phyloP scores from a whole-genome alignment of 2,329 filamentous ascomycete genomes.

The Herpotrichia juniperi region DNA sequence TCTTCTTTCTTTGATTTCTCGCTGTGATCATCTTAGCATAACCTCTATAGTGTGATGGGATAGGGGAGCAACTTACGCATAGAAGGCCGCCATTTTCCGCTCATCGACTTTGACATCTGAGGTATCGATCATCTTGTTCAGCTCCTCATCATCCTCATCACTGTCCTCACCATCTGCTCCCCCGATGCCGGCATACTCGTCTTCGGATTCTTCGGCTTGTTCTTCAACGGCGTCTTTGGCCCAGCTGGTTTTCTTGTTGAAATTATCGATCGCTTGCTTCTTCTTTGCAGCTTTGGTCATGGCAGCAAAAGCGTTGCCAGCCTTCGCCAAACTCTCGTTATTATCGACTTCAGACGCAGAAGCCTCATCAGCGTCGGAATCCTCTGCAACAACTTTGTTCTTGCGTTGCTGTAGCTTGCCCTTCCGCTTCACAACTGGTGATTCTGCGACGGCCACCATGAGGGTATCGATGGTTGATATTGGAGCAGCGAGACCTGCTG shows the following conservation, averaged over 20 bases:
- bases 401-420: slow-evolving; percentile 61
- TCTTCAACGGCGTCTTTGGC: slow-evolving; percentile 87
- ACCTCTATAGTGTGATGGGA: slow-evolving; percentile 16
- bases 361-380: slow-evolving; percentile 56
- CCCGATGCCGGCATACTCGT: slow-evolving; percentile 94
- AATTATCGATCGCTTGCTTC: slow-evolving; percentile 58
- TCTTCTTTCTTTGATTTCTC: slow-evolving; percentile 80
- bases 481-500: slow-evolving; percentile 68
- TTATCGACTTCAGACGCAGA: slow-evolving; percentile 23
- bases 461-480: slow-evolving; percentile 76
- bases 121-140: slow-evolving; percentile 89
- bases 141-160: slow-evolving; percentile 73
- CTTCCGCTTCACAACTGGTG: slow-evolving; percentile 68
- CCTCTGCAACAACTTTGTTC: slow-evolving; percentile 41
- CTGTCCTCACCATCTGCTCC: slow-evolving; percentile 88
- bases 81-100: slow-evolving; percentile 81
- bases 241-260: slow-evolving; percentile 85
- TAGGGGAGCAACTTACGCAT: slow-evolving; percentile 76
- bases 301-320: slow-evolving; percentile 67
- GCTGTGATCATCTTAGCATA: slow-evolving; percentile 53
- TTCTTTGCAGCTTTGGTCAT: slow-evolving; percentile 71
- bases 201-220: slow-evolving; percentile 95
- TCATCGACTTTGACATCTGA: slow-evolving; percentile 79
- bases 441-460: slow-evolving; percentile 62
- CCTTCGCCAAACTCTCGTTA: slow-evolving; percentile 41